A percentile compares a stretch with the other conserved stretches of the same genome.
Conservation (phyloP, 345 rosid species). For the Boechera retrofracta region DNA sequence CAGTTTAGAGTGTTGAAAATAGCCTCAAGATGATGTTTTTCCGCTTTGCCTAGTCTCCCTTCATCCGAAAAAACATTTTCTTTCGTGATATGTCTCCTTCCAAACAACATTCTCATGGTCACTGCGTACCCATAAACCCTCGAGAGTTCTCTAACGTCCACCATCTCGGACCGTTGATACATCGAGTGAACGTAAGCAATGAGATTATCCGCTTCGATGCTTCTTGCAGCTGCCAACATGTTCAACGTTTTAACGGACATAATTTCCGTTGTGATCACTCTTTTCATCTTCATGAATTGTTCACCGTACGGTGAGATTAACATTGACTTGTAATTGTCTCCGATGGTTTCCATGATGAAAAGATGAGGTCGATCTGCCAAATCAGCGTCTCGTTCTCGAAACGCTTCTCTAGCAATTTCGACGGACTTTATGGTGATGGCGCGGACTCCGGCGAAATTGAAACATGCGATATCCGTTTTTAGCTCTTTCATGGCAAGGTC, state of each 20-base stretch:
- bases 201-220: conserved; percentile 57
- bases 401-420: conserved; percentile 50
- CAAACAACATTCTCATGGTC: conserved; percentile 43
- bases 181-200: conserved; percentile 46
- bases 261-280: conserved; percentile 41
- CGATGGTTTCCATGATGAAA: conserved; percentile 1
- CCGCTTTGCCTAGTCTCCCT: conserved; percentile 30
- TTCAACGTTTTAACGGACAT: conserved; percentile 33
- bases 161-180: conserved; percentile 35
- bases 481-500: conserved; percentile 39
- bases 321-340: conserved; percentile 36
- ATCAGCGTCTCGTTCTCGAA: conserved; percentile 45
- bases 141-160: conserved; percentile 31
- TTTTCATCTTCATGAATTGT: conserved; percentile 49
- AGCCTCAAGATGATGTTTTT: conserved; percentile 38
- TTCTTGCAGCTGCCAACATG: conserved; percentile 46
- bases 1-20: conserved; percentile 33
- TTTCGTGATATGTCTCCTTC: conserved; percentile 31
- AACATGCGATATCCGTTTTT: conserved; percentile 48
- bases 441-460: conserved; percentile 45
- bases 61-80: conserved; percentile 7
- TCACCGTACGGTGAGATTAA: conserved; percentile 37
- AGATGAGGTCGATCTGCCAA: conserved; percentile 48
- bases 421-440: conserved; percentile 44
- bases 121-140: conserved; percentile 41